Conservation (phyloP, 75 land plant species). For the Cryptomeria japonica region DNA sequence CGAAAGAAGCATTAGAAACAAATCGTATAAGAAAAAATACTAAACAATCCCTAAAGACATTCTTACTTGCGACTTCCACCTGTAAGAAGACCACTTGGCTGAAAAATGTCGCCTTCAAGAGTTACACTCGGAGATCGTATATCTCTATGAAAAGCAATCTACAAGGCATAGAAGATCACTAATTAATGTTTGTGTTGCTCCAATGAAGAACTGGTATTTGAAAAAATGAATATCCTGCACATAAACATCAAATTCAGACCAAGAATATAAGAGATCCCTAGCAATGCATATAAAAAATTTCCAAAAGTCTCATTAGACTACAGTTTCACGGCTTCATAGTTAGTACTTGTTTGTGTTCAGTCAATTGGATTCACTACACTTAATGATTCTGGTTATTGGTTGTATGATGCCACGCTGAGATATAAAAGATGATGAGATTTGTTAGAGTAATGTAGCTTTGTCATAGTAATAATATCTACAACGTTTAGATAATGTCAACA, state of each 20-base stretch:
- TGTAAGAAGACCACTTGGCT: conserved; percentile 96
- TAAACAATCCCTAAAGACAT: neutral
- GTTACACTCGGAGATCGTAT: conserved; percentile 82
- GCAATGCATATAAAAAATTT: neutral
- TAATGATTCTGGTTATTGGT: neutral
- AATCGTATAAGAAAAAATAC: neutral
- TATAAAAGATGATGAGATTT: neutral
- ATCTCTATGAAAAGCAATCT: conserved; percentile 94
- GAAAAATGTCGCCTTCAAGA: conserved; percentile 96
- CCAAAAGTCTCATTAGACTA: neutral
- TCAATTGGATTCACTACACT: neutral
- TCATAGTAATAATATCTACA: too few species aligned
- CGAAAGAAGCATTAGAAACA: neutral
- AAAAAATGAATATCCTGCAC: neutral
- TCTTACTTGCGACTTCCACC: conserved; percentile 96
- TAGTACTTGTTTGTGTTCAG: neutral
- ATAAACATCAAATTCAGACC: neutral
- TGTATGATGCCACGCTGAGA: neutral
- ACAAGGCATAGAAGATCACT: neutral
- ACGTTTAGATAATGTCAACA: too few species aligned
- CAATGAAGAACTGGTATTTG: neutral
- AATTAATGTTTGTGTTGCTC: neutral
- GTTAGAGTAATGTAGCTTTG: too few species aligned
- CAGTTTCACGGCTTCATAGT: neutral
- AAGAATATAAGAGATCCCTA: neutral